phyloP scores from a whole-genome alignment of 495 filamentous ascomycete species.

The Penicillium tannophilum region DNA sequence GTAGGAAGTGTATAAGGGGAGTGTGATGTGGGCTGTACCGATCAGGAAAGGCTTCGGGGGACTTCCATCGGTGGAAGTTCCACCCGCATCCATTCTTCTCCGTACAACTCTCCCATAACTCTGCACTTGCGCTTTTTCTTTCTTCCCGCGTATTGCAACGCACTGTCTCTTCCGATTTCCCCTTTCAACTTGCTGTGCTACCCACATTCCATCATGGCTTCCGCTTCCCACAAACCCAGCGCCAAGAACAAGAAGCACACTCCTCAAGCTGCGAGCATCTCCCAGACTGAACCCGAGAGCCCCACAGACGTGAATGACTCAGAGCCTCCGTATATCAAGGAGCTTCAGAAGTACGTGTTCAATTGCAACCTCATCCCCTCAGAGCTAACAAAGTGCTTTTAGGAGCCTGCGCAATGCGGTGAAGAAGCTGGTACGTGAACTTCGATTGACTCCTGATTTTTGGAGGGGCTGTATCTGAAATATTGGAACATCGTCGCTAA shows the following conservation, averaged over 20 bases:
- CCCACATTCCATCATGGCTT: conserved; percentile 44
- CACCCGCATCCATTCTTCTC: conserved; percentile 39
- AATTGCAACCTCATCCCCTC: not conserved
- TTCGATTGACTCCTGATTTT: conserved; percentile 3
- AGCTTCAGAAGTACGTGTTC: conserved; percentile 76
- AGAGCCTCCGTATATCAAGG: conserved; percentile 78
- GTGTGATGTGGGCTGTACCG: conserved; percentile 16
- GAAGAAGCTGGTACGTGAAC: conserved; percentile 79
- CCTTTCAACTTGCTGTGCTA: conserved; percentile 23
- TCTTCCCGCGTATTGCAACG: conserved; percentile 1
- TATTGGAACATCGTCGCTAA: conserved; percentile 7
- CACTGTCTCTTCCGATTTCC: not conserved
- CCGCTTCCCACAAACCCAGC: conserved; percentile 46
- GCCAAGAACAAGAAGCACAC: conserved; percentile 33
- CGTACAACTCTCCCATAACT: conserved; percentile 17
- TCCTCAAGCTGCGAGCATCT: conserved; percentile 31
- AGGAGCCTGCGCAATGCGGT: conserved; percentile 82
- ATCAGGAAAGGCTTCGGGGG: conserved; percentile 39
- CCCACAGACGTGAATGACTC: conserved; percentile 56
- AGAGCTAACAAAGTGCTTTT: conserved; percentile 16
- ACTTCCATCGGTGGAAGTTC: conserved; percentile 35
- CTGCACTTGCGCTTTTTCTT: conserved; percentile 17
- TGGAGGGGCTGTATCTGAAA: not conserved
- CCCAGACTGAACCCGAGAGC: conserved; percentile 37
- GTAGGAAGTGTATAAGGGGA: not conserved